Evolutionary conservation across 306 rosid genomes (phyloP), one percentile per base, ranked within the genome.

Genomic region (Rubus idaeus): DNA sequence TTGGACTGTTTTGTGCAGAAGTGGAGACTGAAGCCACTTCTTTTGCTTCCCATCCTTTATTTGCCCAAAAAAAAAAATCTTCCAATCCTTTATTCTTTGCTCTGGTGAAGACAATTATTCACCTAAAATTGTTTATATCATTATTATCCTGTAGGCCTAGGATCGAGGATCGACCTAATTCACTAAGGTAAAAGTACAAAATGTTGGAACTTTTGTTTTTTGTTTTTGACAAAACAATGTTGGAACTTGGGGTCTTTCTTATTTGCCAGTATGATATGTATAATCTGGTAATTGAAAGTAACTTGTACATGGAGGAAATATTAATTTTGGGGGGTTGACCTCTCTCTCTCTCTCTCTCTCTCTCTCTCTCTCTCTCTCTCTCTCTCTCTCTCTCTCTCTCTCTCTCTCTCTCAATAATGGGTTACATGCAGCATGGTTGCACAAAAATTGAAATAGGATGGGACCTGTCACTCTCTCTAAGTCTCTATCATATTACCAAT

Each of bases 361-460:
- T 11, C 39, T 71, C 62, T 60, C 75, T 46, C 61, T 70, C 39
- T 82, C 50, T 10, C 16, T 5, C 49, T 71, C 5, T 11, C 39
- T 10, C 16, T 5, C 49, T 71, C 5, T 11, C 39, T 71, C 62
- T 60, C 75, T 46, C 61, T 70, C 39, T 82, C 50, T 71, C 5
- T 11, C 39, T 71, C 62, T 60, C 75, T 46, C 61, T 70, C 39
- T 82, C 50, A 75, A 72, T 76, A 41, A 56, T 83, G 69, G 67
- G 63, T 21, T 75, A 4, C 56, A 11, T 69, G 64, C 67, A 72
- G 49, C 66, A 79, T 79, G 66, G 42, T 72, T 57, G 53, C 73
- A 67, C 66, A 45, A 55, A 55, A 52, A 40, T 2, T 45, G 69
- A 66, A 51, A 63, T 3, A 47, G 37, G 0, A 71, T 71, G 84